These are phyloP conservation scores for Rachicladosporium sp. DNA, from an alignment of 2,329 filamentous ascomycete genomes.

Conservation along the genomic window DNA sequence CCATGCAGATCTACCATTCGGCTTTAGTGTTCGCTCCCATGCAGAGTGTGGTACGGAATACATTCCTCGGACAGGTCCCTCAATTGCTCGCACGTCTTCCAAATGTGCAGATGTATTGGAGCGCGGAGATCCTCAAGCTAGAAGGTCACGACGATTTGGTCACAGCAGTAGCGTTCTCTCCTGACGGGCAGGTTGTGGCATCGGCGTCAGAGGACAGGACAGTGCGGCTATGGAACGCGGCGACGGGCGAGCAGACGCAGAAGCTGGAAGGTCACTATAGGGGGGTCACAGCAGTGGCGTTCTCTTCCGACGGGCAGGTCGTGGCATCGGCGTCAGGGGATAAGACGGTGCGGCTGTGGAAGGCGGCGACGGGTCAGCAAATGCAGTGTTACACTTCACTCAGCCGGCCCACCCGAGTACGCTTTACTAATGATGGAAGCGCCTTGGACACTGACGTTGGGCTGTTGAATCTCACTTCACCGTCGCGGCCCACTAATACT, in stretches of 20 bases:
- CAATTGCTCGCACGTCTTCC: slow-evolving; percentile 8
- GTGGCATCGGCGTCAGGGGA: slow-evolving; percentile 11
- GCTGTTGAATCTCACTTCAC: neutral
- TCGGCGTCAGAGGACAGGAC: slow-evolving; percentile 9
- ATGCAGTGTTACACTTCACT: slow-evolving; percentile 1
- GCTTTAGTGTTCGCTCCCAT: slow-evolving; percentile 23
- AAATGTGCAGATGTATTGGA: slow-evolving; percentile 1
- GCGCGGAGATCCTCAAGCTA: slow-evolving; percentile 12
- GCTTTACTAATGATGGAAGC: slow-evolving; percentile 5
- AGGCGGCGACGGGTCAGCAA: slow-evolving; percentile 1
- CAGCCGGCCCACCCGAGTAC: neutral
- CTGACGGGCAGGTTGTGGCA: slow-evolving; percentile 10
- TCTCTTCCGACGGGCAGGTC: slow-evolving; percentile 9
- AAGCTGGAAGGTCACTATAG: slow-evolving; percentile 10
- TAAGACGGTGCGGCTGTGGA: neutral
- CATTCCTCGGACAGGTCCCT: slow-evolving; percentile 12
- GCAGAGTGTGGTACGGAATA: slow-evolving; percentile 15
- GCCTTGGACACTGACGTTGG: neutral
- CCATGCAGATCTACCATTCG: slow-evolving; percentile 25
- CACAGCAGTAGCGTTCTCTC: slow-evolving; percentile 10
- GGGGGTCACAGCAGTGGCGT: neutral
- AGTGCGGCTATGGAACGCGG: neutral
- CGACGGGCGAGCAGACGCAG: slow-evolving; percentile 4
- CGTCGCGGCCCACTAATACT: neutral
- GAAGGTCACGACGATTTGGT: slow-evolving; percentile 12